phyloP scores from a whole-genome alignment of 768 basidiomycete genomes.

The Neoboletus brunneissimus region DNA sequence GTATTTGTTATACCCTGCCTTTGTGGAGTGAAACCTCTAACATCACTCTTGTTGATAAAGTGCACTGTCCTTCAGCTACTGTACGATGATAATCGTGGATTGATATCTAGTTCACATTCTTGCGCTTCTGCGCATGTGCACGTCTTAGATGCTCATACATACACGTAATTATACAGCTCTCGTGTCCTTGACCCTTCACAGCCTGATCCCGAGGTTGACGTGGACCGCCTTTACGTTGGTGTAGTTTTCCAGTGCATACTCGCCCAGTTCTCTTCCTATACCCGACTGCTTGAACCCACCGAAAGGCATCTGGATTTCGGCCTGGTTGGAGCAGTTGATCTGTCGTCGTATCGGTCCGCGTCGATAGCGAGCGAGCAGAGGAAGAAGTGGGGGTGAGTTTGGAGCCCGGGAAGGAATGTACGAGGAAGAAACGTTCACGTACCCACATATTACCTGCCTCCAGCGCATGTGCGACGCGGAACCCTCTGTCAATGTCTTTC shows the following conservation, averaged over 20 bases:
- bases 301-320: constrained; percentile 11
- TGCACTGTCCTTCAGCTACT: too few species aligned
- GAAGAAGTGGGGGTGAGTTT: not conserved
- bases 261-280: constrained; percentile 7
- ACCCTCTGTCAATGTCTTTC: constrained; percentile 34
- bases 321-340: constrained; percentile 5
- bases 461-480: constrained; percentile 40
- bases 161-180: not conserved
- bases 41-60: too few species aligned
- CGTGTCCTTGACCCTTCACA: not conserved
- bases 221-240: constrained; percentile 10
- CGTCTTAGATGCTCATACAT: not conserved
- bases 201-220: constrained; percentile 5
- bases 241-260: constrained; percentile 13
- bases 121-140: not conserved
- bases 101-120: too few species aligned
- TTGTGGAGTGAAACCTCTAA: too few species aligned
- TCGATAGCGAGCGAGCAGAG: not conserved
- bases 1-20: too few species aligned
- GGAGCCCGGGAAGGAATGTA: not conserved
- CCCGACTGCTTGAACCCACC: constrained; percentile 12
- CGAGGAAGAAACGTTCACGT: not conserved
- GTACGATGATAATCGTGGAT: too few species aligned
- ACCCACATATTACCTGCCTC: constrained; percentile 63
- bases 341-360: not conserved